Evolutionary conservation across 345 rosid species (phyloP).

Genomic region (Garcia nutans): DNA sequence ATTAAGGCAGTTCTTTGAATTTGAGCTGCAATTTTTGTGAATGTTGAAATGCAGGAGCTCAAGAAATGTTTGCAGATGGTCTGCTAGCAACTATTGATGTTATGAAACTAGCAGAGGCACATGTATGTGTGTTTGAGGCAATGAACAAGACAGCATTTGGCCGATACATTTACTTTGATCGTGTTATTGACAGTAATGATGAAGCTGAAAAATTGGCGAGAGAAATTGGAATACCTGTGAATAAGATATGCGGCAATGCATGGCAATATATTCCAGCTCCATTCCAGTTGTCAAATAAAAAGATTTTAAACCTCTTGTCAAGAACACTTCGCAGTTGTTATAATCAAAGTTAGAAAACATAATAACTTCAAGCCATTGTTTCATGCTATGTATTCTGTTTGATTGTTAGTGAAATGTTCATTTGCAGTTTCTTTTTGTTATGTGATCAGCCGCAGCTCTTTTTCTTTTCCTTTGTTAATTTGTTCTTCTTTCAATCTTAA

Average conservation of each 20-base stretch:
- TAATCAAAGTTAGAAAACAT: slow-evolving; percentile 8
- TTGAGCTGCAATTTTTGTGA: not conserved
- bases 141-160: slow-evolving; percentile 58
- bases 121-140: slow-evolving; percentile 53
- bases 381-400: not conserved
- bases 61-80: slow-evolving; percentile 59
- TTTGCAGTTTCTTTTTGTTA: not conserved
- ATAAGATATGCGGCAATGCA: slow-evolving; percentile 44
- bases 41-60: slow-evolving; percentile 42
- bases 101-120: slow-evolving; percentile 63
- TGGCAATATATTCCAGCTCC: not conserved
- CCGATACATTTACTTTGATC: slow-evolving; percentile 67
- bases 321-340: slow-evolving; percentile 44
- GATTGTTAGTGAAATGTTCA: not conserved
- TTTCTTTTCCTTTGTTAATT: too few species aligned
- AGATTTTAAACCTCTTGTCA: slow-evolving; percentile 53
- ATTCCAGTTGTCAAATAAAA: slow-evolving; percentile 48
- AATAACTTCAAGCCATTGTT: not conserved
- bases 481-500: too few species aligned
- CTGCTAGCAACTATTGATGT: slow-evolving; percentile 62
- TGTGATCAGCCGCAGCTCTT: too few species aligned
- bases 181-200: slow-evolving; percentile 42
- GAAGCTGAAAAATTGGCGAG: slow-evolving; percentile 49
- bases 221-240: slow-evolving; percentile 49
- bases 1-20: too few species aligned